Evolutionary conservation across 2,329 filamentous ascomycete genomes (phyloP).

Genomic region (Huntiella decipiens): DNA sequence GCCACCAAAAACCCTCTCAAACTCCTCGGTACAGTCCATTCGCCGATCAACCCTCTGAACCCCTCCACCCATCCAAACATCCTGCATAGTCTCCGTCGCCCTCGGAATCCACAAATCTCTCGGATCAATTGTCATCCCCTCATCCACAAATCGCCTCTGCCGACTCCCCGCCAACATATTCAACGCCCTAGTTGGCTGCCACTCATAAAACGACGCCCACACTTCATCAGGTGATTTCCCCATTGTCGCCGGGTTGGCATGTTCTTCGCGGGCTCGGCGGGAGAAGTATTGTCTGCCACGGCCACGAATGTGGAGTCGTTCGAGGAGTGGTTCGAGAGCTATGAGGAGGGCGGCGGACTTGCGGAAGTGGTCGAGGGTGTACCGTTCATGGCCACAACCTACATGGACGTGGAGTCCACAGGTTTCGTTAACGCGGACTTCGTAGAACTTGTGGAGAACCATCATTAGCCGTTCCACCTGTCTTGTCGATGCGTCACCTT

Average conservation of each 20-base stretch:
- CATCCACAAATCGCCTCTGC: neutral
- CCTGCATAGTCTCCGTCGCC: neutral
- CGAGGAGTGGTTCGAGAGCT: conserved; percentile 20
- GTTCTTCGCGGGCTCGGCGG: neutral
- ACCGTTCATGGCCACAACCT: conserved; percentile 18
- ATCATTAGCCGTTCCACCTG: conserved; percentile 18
- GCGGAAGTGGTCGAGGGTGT: conserved; percentile 16
- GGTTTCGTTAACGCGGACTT: conserved; percentile 18
- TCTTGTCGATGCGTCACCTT: conserved; percentile 15
- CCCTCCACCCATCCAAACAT: neutral
- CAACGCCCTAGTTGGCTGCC: neutral
- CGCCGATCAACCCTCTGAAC: neutral
- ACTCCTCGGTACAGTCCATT: too few relatives aligned
- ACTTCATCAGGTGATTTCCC: neutral
- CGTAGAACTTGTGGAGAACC: conserved; percentile 17
- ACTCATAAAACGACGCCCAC: neutral
- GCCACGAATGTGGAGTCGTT: conserved; percentile 16
- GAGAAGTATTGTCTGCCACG: neutral
- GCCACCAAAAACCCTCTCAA: neutral
- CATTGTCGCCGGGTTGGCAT: neutral
- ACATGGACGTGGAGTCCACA: conserved; percentile 22
- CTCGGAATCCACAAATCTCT: neutral
- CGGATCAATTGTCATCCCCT: neutral
- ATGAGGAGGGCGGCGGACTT: conserved; percentile 19
- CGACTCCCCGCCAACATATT: neutral